Percentiles rank a stretch among this genome's conserved stretches.
These are phyloP conservation scores for Polytrichum formosum DNA, from an alignment of 225 moss, liverwort and hornwort species.

Conservation along the genomic window DNA sequence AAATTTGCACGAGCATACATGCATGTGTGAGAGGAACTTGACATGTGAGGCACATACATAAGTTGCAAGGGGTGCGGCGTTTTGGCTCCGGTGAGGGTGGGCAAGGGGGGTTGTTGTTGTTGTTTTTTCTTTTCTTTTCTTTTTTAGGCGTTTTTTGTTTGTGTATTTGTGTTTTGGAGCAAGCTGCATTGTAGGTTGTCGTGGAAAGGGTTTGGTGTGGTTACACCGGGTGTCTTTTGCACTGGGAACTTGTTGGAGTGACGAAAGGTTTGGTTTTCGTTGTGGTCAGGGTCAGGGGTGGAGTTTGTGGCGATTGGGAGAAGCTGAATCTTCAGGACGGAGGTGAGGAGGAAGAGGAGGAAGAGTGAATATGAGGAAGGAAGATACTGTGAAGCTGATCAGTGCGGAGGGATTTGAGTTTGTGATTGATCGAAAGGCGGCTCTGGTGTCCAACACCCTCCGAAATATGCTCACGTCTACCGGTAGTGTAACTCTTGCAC, in stretches of 20 bases:
- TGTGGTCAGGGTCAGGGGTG: not conserved
- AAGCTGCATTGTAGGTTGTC: constrained; percentile 2
- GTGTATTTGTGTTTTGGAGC: not conserved
- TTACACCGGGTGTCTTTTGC: not conserved
- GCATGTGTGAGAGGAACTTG: too few species aligned
- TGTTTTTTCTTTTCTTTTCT: too few species aligned
- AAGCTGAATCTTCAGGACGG: constrained; percentile 6
- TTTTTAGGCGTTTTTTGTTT: too few species aligned
- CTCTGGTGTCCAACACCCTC: constrained; percentile 77
- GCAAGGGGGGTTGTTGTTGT: too few species aligned
- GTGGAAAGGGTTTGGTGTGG: not conserved
- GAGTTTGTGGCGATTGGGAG: not conserved
- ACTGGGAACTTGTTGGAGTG: not conserved
- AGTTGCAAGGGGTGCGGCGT: too few species aligned
- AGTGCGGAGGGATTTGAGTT: constrained; percentile 93
- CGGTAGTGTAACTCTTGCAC: constrained; percentile 27
- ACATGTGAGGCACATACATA: too few species aligned
- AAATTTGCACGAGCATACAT: too few species aligned
- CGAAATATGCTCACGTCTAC: constrained; percentile 80
- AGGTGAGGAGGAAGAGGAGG: constrained; percentile 4
- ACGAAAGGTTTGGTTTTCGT: not conserved
- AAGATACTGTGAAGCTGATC: constrained; percentile 75
- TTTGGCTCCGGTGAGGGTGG: too few species aligned
- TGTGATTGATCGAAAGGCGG: constrained; percentile 81
- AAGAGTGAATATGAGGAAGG: constrained; percentile 45